A percentile compares a stretch with the other conserved stretches of the same genome.
These are phyloP conservation scores for Rhodotorula kratochvilovae DNA, from an alignment of 768 basidiomycete species.

Conservation along the genomic window DNA sequence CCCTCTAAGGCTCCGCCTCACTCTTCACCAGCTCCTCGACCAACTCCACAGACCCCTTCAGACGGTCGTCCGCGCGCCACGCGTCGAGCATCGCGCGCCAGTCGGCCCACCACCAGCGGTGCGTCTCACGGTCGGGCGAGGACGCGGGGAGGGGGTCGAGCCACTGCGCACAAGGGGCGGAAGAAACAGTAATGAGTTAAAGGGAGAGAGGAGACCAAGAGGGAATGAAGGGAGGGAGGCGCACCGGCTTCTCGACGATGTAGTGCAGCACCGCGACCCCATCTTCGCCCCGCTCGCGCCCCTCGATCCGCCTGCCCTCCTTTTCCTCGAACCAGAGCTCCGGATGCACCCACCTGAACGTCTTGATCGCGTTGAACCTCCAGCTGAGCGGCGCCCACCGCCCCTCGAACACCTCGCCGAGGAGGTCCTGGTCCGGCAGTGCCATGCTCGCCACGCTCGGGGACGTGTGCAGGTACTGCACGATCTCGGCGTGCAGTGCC, in stretches of 20 bases:
- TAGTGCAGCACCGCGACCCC: conserved; percentile 10
- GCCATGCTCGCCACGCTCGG: conserved; percentile 56
- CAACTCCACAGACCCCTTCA: not conserved
- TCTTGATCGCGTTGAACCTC: conserved; percentile 88
- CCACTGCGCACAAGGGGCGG: conserved; percentile 1
- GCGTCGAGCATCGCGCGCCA: not conserved
- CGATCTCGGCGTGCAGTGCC: conserved; percentile 56
- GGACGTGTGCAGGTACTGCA: conserved; percentile 58
- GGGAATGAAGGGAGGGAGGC: not conserved
- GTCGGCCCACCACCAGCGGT: conserved; percentile 14
- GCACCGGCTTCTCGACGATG: conserved; percentile 19
- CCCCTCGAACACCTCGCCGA: conserved; percentile 71
- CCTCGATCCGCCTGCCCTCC: conserved; percentile 56
- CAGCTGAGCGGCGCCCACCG: conserved; percentile 72
- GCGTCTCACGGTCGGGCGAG: conserved; percentile 7
- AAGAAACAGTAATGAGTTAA: too few species aligned
- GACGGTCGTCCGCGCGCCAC: not conserved
- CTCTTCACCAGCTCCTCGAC: not conserved
- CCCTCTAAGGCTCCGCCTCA: not conserved
- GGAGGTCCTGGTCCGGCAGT: conserved; percentile 90
- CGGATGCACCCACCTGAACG: conserved; percentile 63
- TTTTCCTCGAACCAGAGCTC: conserved; percentile 70
- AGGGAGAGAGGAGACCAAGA: not conserved
- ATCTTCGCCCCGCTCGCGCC: not conserved
- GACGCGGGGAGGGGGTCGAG: not conserved